Evolutionary conservation across 139 green algal species (phyloP).

Genomic region (Haematococcus lacustris): DNA sequence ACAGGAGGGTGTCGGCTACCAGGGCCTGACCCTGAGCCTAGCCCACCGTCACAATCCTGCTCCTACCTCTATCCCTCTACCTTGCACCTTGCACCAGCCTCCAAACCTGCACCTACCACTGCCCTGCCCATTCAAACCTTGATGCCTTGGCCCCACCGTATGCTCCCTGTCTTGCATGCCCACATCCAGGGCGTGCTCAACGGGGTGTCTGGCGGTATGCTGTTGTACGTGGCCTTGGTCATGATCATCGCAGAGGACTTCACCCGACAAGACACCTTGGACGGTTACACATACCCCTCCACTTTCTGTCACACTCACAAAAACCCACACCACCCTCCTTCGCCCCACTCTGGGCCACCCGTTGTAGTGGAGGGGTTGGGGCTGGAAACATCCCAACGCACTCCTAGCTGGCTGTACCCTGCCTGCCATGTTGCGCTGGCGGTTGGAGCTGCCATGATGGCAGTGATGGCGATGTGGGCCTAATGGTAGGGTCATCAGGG

Average conservation of each 20-base stretch:
- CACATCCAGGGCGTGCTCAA: slow-evolving; percentile 17
- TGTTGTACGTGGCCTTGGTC: slow-evolving; percentile 31
- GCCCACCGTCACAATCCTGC: too few species aligned
- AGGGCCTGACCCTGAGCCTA: background rate
- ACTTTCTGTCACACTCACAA: background rate
- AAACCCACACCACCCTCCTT: background rate
- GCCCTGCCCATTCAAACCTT: background rate
- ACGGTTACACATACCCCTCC: too few species aligned
- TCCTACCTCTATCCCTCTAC: too few species aligned
- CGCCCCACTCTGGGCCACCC: too few species aligned
- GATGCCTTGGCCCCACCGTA: too few species aligned
- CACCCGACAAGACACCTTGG: background rate
- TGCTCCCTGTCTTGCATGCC: background rate
- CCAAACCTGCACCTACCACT: too few species aligned
- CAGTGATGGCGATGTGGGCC: slow-evolving; percentile 9
- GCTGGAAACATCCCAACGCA: too few species aligned
- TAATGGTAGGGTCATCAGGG: too few species aligned
- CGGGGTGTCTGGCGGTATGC: slow-evolving; percentile 23
- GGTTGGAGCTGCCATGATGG: slow-evolving; percentile 1
- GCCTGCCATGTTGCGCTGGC: slow-evolving; percentile 1
- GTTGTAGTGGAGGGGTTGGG: too few species aligned
- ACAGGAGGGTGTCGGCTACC: background rate
- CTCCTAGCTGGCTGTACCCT: background rate
- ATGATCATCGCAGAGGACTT: slow-evolving; percentile 14
- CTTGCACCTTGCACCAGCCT: too few species aligned